Evolutionary conservation across 257 asterid species (phyloP), one percentile per base, ranked within the genome.

Genomic region (Fraxinus quadrangulata): DNA sequence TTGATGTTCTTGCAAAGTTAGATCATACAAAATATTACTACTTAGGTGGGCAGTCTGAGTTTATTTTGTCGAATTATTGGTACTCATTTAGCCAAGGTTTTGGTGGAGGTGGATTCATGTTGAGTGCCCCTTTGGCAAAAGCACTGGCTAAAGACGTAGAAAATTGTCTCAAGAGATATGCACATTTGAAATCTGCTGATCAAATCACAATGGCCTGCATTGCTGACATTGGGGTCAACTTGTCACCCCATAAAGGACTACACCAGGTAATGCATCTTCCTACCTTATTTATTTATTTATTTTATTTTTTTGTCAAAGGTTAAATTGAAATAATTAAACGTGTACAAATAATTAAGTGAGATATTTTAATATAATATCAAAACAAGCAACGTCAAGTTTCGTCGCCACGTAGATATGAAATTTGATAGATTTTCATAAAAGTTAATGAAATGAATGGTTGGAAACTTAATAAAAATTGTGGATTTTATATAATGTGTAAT

Each of bases 91-190:
- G 84, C 37, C 89, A 82, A 80, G 97, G 89, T 4, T 90, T 85
- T 49, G 97, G 97, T 13, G 97, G 97, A 1, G 97, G 88, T 5
- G 97, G 97, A 23, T 77, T 85, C 3, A 76, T 89, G 1, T 59
- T 93, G 28, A 93, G 97, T 45, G 83, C 81, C 13, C 87, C 92
- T 13, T 71, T 90, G 71, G 97, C 92, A 0, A 89, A 83, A 19
- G 90, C 93, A 0, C 37, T 93, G 36, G 92, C 91, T 0, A 75
- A 73, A 4, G 81, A 78, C 23, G 86, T 90, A 77, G 88, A 86
- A 0, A 72, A 45, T 59, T 93, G 96, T 73, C 72, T 91, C 0
- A 85, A 75, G 71, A 85, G 93, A 71, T 88, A 90, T 63, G 81
- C 77, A 6, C 45, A 72, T 0, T 42, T 88, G 75, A 67, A 73